Evolutionary conservation across 108 stramenopile genomes (phyloP).

Genomic region (Stephanodiscus triporus): DNA sequence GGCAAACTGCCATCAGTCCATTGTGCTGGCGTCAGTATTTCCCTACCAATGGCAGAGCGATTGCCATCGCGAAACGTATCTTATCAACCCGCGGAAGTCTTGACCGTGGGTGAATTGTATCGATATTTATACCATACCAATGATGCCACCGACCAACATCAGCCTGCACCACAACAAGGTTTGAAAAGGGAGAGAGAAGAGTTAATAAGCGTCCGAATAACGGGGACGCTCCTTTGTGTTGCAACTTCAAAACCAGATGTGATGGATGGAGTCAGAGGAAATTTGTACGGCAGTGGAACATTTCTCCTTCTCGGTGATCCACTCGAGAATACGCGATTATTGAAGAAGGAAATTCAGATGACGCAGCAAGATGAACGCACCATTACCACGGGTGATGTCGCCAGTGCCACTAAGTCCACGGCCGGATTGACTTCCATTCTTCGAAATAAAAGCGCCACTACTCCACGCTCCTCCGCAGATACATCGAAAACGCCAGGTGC

Average conservation of each 20-base stretch:
- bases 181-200: constrained; percentile 6
- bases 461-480: background rate
- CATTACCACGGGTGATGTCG: background rate
- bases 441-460: constrained; percentile 17
- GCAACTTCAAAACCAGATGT: constrained; percentile 18
- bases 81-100: constrained; percentile 48
- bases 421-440: constrained; percentile 16
- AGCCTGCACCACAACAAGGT: background rate
- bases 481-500: background rate
- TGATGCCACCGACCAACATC: background rate
- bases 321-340: constrained; percentile 31
- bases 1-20: constrained; percentile 1
- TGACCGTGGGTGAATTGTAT: constrained; percentile 47
- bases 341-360: constrained; percentile 1
- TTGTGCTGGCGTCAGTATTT: constrained; percentile 26
- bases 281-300: constrained; percentile 30
- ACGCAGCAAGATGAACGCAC: background rate
- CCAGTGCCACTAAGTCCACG: background rate
- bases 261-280: constrained; percentile 7
- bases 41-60: constrained; percentile 46
- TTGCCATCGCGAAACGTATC: constrained; percentile 54
- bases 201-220: constrained; percentile 45
- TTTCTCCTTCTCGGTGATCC: constrained; percentile 48
- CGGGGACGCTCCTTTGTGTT: constrained; percentile 39
- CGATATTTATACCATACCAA: constrained; percentile 40